phyloP scores from a whole-genome alignment of 2,329 filamentous ascomycete species.

The Phialophora macrospora region DNA sequence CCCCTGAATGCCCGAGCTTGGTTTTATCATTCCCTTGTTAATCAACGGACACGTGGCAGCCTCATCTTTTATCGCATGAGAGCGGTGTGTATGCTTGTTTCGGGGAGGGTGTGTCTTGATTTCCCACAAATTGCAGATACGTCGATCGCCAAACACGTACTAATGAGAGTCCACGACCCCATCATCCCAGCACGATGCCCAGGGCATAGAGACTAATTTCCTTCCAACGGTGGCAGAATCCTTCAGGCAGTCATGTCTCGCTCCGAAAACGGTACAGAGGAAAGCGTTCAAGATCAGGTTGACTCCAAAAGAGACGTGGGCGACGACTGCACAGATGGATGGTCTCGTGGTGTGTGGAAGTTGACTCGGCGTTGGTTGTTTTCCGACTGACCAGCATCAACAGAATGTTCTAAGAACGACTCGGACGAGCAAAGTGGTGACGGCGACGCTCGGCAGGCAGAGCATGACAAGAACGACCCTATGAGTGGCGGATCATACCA shows the following conservation, averaged over 20 bases:
- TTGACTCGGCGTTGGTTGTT: neutral
- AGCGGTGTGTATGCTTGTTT: constrained; percentile 10
- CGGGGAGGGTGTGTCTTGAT: neutral
- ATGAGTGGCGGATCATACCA: neutral
- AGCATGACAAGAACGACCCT: neutral
- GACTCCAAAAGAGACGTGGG: neutral
- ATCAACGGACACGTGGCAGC: constrained; percentile 1
- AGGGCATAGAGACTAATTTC: neutral
- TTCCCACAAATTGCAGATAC: neutral
- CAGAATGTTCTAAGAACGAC: neutral
- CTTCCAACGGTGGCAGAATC: neutral
- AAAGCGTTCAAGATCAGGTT: neutral
- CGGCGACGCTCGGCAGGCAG: neutral
- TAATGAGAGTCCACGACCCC: neutral
- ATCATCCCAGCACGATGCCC: neutral
- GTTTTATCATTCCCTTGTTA: neutral
- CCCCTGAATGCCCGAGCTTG: constrained; percentile 1
- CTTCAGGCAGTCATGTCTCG: neutral
- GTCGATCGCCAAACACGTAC: neutral
- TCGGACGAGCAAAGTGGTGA: constrained; percentile 1
- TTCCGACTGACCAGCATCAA: neutral
- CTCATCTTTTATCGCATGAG: neutral
- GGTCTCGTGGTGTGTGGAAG: constrained; percentile 3
- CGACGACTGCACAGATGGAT: neutral
- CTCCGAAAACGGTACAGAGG: neutral